A percentile compares a stretch with the other conserved stretches of the same genome.
These are phyloP conservation scores for Helicocarpus griseus DNA, from an alignment of 2,329 filamentous ascomycete species.

Conservation along the genomic window DNA sequence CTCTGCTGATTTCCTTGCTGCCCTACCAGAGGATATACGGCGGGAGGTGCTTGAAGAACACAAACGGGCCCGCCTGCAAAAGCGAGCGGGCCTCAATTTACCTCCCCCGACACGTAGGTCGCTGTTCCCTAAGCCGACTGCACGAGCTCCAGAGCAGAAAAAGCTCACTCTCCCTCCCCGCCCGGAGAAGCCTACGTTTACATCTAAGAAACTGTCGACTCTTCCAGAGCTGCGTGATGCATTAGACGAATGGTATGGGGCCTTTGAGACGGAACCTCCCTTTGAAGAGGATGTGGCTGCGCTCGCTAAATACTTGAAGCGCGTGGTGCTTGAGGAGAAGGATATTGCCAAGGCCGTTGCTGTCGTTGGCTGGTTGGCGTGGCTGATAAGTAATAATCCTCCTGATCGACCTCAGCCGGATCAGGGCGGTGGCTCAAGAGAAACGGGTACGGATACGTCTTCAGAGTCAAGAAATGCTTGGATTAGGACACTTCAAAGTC, in stretches of 20 bases:
- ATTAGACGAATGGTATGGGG: constrained; percentile 63
- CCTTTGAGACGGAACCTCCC: constrained; percentile 65
- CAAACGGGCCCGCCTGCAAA: constrained; percentile 49
- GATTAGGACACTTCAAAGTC: constrained; percentile 11
- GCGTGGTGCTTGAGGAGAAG: constrained; percentile 64
- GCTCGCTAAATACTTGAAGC: constrained; percentile 60
- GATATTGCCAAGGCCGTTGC: constrained; percentile 66
- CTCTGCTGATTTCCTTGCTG: constrained; percentile 66
- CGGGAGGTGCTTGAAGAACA: constrained; percentile 70
- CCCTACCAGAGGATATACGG: constrained; percentile 71
- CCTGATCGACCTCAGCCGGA: constrained; percentile 14
- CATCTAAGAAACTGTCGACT: constrained; percentile 44
- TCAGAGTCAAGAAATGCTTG: constrained; percentile 6
- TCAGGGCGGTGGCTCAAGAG: not conserved
- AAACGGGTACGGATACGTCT: not conserved
- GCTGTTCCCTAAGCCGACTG: not conserved
- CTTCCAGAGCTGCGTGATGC: constrained; percentile 61
- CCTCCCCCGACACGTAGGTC: constrained; percentile 10
- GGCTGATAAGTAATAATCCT: constrained; percentile 29
- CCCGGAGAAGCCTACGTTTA: constrained; percentile 51
- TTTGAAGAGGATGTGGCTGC: constrained; percentile 69
- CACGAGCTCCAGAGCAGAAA: constrained; percentile 22
- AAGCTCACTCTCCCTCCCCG: constrained; percentile 40
- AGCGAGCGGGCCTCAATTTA: constrained; percentile 43
- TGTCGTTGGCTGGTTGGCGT: constrained; percentile 55